These are phyloP conservation scores for Fusarium guadeloupense DNA, from an alignment of 2,329 filamentous ascomycete genomes.

Conservation along the genomic window DNA sequence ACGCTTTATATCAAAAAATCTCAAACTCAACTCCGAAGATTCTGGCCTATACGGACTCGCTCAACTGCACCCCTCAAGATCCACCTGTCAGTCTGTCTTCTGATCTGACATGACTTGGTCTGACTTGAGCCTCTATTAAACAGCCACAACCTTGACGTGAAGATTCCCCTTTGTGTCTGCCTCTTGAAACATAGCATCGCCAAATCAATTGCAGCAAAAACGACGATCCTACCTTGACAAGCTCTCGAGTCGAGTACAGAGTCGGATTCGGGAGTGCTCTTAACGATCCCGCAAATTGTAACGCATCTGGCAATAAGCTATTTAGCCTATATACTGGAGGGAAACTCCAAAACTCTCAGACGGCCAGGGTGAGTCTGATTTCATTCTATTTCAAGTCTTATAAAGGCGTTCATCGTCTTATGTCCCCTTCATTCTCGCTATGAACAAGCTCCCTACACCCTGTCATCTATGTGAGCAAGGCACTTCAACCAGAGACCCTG, in stretches of 20 bases:
- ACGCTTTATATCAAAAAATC: not conserved
- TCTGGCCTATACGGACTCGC: slow-evolving; percentile 8
- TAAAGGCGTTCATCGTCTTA: not conserved
- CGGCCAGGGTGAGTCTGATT: slow-evolving; percentile 30
- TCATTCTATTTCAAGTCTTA: slow-evolving; percentile 12
- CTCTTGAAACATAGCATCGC: not conserved
- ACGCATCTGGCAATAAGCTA: slow-evolving; percentile 30
- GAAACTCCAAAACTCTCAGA: slow-evolving; percentile 24
- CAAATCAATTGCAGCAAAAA: slow-evolving; percentile 17
- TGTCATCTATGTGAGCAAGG: slow-evolving; percentile 9
- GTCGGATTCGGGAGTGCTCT: slow-evolving; percentile 13
- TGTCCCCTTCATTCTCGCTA: slow-evolving; percentile 11
- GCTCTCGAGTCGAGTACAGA: slow-evolving; percentile 5
- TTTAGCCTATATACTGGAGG: slow-evolving; percentile 26
- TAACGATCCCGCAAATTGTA: slow-evolving; percentile 17
- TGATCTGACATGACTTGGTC: slow-evolving; percentile 32
- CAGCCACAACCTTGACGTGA: slow-evolving; percentile 6
- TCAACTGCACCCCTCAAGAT: slow-evolving; percentile 15
- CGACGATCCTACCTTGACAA: slow-evolving; percentile 16
- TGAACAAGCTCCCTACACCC: slow-evolving; percentile 12
- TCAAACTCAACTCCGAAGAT: not conserved
- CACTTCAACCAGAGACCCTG: slow-evolving; percentile 8
- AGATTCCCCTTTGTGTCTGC: not conserved
- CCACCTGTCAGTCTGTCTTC: slow-evolving; percentile 28
- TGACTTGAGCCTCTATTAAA: slow-evolving; percentile 25